A percentile compares a stretch with the other conserved stretches of the same genome.
phyloP scores from a whole-genome alignment of 2,329 filamentous ascomycete species.

The Talaromyces sp. region DNA sequence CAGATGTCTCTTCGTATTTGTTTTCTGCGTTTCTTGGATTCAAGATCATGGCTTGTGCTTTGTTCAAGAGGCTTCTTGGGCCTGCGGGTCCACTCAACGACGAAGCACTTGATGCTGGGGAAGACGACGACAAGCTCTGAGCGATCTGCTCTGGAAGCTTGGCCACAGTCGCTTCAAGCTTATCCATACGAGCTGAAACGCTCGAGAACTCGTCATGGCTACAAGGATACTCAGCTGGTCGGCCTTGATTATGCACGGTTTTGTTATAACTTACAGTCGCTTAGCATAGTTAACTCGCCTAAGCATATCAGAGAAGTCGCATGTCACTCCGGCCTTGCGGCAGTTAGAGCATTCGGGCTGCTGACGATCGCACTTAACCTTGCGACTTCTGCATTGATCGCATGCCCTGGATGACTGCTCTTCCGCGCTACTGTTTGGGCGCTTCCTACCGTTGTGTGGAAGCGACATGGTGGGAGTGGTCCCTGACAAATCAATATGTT shows the following conservation, averaged over 20 bases:
- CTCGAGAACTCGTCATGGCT: conserved; percentile 12
- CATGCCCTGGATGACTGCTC: conserved; percentile 1
- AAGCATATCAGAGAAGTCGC: neutral
- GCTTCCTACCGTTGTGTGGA: neutral
- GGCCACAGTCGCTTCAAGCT: neutral
- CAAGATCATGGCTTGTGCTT: neutral
- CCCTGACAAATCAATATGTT: neutral
- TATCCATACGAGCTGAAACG: conserved; percentile 5
- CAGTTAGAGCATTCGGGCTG: conserved; percentile 14
- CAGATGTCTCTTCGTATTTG: neutral
- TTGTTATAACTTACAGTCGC: neutral
- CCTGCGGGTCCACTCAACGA: neutral
- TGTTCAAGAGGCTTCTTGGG: neutral
- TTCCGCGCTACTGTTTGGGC: neutral
- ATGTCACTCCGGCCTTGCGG: conserved; percentile 8
- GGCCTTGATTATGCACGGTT: neutral
- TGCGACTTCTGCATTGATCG: conserved; percentile 11
- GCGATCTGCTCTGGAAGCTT: conserved; percentile 6
- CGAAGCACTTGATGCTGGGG: neutral
- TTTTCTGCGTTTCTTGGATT: neutral
- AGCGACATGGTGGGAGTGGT: conserved; percentile 3
- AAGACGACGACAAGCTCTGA: neutral
- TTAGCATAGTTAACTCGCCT: conserved; percentile 13
- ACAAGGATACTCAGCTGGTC: neutral
- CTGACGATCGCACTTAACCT: conserved; percentile 12